A percentile compares a stretch with the other conserved stretches of the same genome.
Conservation (phyloP, 2,329 filamentous ascomycete species). For the Cordyceps pruinosa region DNA sequence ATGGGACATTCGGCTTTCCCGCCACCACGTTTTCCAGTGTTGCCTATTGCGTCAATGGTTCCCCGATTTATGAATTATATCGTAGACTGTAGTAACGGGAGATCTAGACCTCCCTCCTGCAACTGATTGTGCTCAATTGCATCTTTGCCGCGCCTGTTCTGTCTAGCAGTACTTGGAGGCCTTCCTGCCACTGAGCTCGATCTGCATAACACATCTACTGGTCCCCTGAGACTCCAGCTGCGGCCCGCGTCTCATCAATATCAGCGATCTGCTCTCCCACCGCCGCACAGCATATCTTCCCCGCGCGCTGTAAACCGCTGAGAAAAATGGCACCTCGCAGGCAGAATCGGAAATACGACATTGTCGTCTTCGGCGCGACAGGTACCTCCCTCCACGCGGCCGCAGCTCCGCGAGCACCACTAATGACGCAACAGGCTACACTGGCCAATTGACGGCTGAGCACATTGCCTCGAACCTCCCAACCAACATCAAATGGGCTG, state of each 20-base stretch:
- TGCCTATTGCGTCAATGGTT: conserved; percentile 4
- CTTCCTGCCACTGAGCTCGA: background rate
- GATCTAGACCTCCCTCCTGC: background rate
- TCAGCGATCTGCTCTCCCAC: background rate
- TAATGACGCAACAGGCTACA: conserved; percentile 59
- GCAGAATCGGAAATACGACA: conserved; percentile 48
- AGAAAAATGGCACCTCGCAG: conserved; percentile 39
- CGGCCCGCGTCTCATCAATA: conserved; percentile 5
- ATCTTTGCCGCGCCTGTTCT: background rate
- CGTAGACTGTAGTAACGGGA: background rate
- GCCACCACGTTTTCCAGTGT: background rate
- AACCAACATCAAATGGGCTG: conserved; percentile 76
- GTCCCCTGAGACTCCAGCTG: conserved; percentile 1
- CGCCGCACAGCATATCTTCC: background rate
- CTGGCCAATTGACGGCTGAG: conserved; percentile 68
- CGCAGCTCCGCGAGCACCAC: background rate
- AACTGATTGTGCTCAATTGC: background rate
- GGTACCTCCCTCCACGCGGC: conserved; percentile 31
- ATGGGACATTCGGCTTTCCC: background rate
- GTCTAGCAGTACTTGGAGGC: background rate
- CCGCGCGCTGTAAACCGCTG: background rate
- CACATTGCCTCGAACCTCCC: conserved; percentile 66
- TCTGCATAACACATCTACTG: background rate
- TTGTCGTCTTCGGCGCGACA: conserved; percentile 52
- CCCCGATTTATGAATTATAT: background rate